Percentiles rank a stretch among this genome's conserved stretches.
Evolutionary conservation across 106 monocot species (phyloP).

Genomic region (Phalaenopsis equestris): DNA sequence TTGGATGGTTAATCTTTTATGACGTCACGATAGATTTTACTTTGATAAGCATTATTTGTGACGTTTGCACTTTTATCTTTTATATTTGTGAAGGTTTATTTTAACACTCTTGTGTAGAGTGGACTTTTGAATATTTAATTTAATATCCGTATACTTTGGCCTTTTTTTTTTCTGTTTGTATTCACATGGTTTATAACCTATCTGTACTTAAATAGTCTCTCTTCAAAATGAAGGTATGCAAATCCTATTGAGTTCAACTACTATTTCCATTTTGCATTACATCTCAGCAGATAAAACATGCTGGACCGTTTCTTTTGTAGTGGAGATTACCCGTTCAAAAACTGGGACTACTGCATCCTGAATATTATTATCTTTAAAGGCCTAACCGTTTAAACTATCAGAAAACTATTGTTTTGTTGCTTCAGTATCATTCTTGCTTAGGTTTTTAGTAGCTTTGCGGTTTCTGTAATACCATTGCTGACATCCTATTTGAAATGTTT

Average conservation of each 20-base stretch:
- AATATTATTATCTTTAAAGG: neutral
- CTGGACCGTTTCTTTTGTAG: neutral
- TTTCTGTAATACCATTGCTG: neutral
- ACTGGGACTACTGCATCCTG: neutral
- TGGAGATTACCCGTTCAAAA: neutral
- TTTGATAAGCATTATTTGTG: too few species aligned
- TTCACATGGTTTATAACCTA: too few species aligned
- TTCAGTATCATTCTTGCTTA: neutral
- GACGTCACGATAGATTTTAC: neutral
- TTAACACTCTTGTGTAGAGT: too few species aligned
- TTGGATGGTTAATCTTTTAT: neutral
- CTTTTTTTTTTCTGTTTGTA: too few species aligned
- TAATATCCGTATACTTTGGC: too few species aligned
- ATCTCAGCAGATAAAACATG: neutral
- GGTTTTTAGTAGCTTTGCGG: neutral
- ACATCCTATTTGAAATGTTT: neutral
- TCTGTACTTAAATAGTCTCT: too few species aligned
- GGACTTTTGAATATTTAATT: too few species aligned
- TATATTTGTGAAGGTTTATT: too few species aligned
- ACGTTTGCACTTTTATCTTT: too few species aligned
- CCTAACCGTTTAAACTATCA: neutral
- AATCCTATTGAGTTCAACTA: neutral
- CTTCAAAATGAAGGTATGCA: too few species aligned
- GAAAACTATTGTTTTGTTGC: neutral
- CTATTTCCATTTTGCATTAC: neutral